A percentile compares a stretch with the other conserved stretches of the same genome.
These are phyloP conservation scores for Xylaria polymorpha DNA, from an alignment of 2,329 filamentous ascomycete species.

Conservation along the genomic window DNA sequence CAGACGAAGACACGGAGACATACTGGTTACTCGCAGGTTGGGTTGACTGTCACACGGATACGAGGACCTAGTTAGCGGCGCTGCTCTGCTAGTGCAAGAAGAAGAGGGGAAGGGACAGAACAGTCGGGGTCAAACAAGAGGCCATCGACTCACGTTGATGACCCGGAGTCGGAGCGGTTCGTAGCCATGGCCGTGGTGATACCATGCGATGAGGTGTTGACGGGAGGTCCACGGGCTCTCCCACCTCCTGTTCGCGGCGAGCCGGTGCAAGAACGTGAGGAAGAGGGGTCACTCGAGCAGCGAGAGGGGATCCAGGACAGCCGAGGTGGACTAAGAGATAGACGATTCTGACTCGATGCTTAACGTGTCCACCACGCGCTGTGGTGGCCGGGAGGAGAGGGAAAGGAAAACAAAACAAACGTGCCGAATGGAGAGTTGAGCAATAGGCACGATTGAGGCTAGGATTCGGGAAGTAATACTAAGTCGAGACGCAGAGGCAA, in stretches of 20 bases:
- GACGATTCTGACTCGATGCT: conserved; percentile 25
- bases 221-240: conserved; percentile 33
- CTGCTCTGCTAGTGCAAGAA: conserved; percentile 30
- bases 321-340: conserved; percentile 11
- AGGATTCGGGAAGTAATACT: conserved; percentile 26
- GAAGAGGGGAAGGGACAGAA: conserved; percentile 18
- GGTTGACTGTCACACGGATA: conserved; percentile 67
- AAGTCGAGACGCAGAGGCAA: conserved; percentile 20
- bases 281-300: conserved; percentile 34
- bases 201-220: conserved; percentile 36
- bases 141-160: conserved; percentile 67
- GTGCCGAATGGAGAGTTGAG: conserved; percentile 8
- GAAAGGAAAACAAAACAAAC: conserved; percentile 20
- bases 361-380: conserved; percentile 24
- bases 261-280: conserved; percentile 25
- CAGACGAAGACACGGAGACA: conserved; percentile 50
- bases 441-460: conserved; percentile 17
- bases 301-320: conserved; percentile 23
- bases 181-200: conserved; percentile 54
- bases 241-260: conserved; percentile 32
- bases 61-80: conserved; percentile 47
- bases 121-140: neutral
- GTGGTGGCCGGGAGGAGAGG: conserved; percentile 28
- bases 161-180: conserved; percentile 68
- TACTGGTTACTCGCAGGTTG: conserved; percentile 95